These are phyloP conservation scores for Colletotrichum ledebouriae DNA, from an alignment of 2,329 filamentous ascomycete genomes.

Conservation along the genomic window DNA sequence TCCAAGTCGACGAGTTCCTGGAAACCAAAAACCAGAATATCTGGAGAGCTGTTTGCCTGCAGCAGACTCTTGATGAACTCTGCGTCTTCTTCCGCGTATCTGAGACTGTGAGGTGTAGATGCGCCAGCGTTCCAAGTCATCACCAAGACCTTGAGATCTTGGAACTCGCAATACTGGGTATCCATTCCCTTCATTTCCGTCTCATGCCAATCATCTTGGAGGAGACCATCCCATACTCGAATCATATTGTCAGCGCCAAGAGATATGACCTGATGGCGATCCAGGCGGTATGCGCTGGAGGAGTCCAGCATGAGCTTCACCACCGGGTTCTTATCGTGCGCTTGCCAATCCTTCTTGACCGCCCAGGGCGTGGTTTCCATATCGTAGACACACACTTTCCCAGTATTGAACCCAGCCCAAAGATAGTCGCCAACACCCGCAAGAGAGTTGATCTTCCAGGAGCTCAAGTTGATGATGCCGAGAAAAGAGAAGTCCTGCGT, in stretches of 20 bases:
- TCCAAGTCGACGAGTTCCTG: conserved; percentile 98
- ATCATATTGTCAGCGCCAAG: conserved; percentile 89
- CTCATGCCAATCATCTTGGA: conserved; percentile 97
- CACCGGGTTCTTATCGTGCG: conserved; percentile 83
- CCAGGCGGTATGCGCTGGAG: conserved; percentile 87
- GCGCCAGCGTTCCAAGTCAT: conserved; percentile 98
- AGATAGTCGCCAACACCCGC: conserved; percentile 84
- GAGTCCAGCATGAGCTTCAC: conserved; percentile 82
- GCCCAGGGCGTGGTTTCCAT: conserved; percentile 85
- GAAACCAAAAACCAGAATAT: conserved; percentile 95
- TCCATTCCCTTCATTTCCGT: conserved; percentile 87
- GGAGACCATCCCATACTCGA: conserved; percentile 89
- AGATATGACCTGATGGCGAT: conserved; percentile 86
- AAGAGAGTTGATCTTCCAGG: conserved; percentile 94
- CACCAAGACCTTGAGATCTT: conserved; percentile 82
- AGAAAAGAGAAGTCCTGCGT: conserved; percentile 81
- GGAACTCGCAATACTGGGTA: conserved; percentile 85
- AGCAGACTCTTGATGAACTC: conserved; percentile 87
- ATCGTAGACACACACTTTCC: conserved; percentile 94
- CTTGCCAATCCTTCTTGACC: conserved; percentile 94
- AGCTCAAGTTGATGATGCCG: conserved; percentile 86
- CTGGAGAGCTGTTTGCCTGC: conserved; percentile 81
- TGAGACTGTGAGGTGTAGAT: conserved; percentile 87
- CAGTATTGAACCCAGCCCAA: conserved; percentile 96
- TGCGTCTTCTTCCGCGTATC: conserved; percentile 77